Base-by-base conservation (phyloP, 139 green algal genomes). In the Deuterostichococcus epilithicus region DNA sequence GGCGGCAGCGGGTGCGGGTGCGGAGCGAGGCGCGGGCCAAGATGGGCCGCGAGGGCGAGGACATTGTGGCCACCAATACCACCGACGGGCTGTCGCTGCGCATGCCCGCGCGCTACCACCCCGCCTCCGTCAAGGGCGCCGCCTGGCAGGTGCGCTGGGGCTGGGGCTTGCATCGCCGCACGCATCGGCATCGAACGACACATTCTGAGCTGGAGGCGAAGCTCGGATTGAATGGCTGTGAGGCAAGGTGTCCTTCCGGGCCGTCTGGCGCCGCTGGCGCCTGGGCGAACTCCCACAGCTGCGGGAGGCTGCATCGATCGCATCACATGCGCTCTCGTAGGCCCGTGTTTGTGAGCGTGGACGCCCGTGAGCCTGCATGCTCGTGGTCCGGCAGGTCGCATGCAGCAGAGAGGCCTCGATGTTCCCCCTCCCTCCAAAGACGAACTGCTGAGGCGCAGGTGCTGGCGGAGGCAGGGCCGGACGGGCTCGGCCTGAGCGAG, bases 71-170 rank as follows among this genome's bases (percentile, higher is more conserved):
- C 32, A 82, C 85, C 44, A 83, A 82, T 26, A 66, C 37, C 28
- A 47, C 72, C 44, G 36, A 69, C 15, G 37, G 39, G 10, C 71
- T 94, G 10, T 88, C 87, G 76, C 85, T 97, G 74, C 75, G 81
- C 33, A 81, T 94, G 78, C 94, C 94, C 3, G 47, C 80, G 3
- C 85, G 91, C 60, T 89, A 94, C 34, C 77, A 68, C 2, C 60
- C 76, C 0, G 90, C 89, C 47, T 92, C 90, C 1, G 87, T 96
- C 36, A 98, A 97, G 86, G 92, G 86, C 13, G 93, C 92, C 1
- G 89, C 90, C 15, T 98, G 92, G 92, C 80, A 90, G 81, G 89
- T 93, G 70, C 2, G 80, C 3, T 52, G 30, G n/a, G n/a, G n/a
- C n/a, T n/a, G n/a, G n/a, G n/a, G n/a, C n/a, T 52, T 52, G 13